Conservation (phyloP, 306 rosid genomes). For the Pyrus communis region DNA sequence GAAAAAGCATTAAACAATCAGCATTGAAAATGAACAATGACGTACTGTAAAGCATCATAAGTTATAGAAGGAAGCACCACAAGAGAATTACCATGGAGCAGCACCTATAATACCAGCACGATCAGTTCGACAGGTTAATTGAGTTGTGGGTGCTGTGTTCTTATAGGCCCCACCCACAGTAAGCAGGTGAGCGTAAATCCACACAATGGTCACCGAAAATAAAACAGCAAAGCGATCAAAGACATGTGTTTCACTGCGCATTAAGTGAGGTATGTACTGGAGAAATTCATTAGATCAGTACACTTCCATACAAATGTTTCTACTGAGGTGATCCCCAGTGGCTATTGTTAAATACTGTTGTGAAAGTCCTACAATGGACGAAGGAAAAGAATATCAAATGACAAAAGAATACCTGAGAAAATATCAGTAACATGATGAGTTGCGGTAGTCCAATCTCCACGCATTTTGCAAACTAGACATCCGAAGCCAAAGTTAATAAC, state of each 20-base stretch:
- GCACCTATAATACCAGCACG: slow-evolving; percentile 81
- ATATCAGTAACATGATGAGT: slow-evolving; percentile 53
- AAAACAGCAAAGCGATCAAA: slow-evolving; percentile 77
- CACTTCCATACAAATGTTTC: background rate
- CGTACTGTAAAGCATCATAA: background rate
- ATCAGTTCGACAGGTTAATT: slow-evolving; percentile 79
- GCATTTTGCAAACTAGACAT: slow-evolving; percentile 67
- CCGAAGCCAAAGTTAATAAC: slow-evolving; percentile 10
- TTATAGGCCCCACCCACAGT: slow-evolving; percentile 90
- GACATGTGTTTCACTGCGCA: slow-evolving; percentile 43
- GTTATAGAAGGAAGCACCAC: background rate
- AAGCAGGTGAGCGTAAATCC: slow-evolving; percentile 81
- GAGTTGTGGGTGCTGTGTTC: slow-evolving; percentile 43
- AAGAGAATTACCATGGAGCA: slow-evolving; percentile 69
- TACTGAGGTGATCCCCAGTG: background rate
- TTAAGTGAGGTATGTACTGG: slow-evolving; percentile 80
- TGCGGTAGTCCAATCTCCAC: slow-evolving; percentile 95
- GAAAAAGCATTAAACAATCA: slow-evolving; percentile 8
- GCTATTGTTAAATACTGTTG: background rate
- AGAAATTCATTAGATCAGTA: slow-evolving; percentile 10
- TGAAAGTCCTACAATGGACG: background rate
- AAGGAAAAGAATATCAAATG: background rate
- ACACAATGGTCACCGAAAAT: slow-evolving; percentile 71
- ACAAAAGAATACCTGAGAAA: slow-evolving; percentile 63
- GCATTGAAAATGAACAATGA: slow-evolving; percentile 53